Evolutionary conservation across 225 moss, liverwort and hornwort genomes (phyloP), one percentile per base, ranked within the genome.

Genomic region (Rhytidiadelphus loreus): DNA sequence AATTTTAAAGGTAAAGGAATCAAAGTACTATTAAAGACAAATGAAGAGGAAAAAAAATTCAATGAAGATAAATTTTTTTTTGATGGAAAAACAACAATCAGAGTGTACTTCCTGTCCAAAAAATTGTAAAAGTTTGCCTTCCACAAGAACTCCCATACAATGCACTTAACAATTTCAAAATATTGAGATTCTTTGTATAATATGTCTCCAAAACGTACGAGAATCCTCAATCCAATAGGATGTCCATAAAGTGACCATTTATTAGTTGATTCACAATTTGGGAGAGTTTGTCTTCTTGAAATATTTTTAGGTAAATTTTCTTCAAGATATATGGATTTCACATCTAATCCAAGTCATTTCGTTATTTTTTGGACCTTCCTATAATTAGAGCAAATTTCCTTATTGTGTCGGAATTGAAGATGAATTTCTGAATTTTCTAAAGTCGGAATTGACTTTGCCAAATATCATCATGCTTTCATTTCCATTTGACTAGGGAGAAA

Each of bases 111-210:
- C 3, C 0, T 0, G 2, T 14, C 41, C 4, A 22, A 7, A 37
- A 23, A 7, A 3, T 14, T 13, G 23, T 24, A 69, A 24, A 41
- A 41, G 11, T 39, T 68, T 68, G 1, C 6, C 12, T n/a, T n/a
- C 7, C 0, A 4, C 4, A 0, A 12, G 37, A 2, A 66, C 12
- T 16, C 12, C 6, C 1, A 1, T 2, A 1, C 1, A 25, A 70
- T 5, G 7, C 28, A 44, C 16, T 28, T 44, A 3, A 2, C 10
- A 6, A 72, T 44, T 28, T 28, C 44, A 72, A 44, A 44, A 72
- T 15, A 44, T 72, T 28, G 72, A 17, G 10, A 72, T 72, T 72
- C 44, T 3, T 6, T 9, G 0, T 72, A 8, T 39, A 41, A 41
- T 43, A 15, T 43, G 8, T 0, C 1, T 2, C 23, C 4, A 17